Evolutionary conservation across 805 yeast genomes (phyloP), one percentile per base, ranked within the genome.

Genomic region (Candida easanensis): DNA sequence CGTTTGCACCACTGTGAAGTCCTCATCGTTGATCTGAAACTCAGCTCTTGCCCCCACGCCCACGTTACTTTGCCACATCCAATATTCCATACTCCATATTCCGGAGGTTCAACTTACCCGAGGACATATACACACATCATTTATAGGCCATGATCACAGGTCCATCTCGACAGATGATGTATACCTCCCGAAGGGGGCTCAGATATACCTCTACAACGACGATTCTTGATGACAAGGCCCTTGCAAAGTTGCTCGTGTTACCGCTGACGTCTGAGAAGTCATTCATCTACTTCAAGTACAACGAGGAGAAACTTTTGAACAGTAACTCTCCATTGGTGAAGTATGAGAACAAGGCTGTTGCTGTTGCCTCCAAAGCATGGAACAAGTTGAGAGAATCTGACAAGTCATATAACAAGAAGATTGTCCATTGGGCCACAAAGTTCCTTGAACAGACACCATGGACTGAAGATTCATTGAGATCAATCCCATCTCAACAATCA

Each of bases 401-500:
- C 2, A 64, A 69, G 30, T 57, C 68, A 9, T 64, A 83, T 54
- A 88, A 88, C 61, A 67, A 74, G 50, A 71, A 69, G 41, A 73
- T 89, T 35, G 88, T 84, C 3, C 39, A 57, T 3, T 68, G 69
- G 48, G 75, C 82, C 14, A 72, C 76, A 33, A 62, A 60, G 42
- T 69, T 84, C 31, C 61, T 89, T 51, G 74, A 77, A 40, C 70
- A 78, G 18, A 78, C 86, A 6, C 88, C 91, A 2, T 90, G 91
- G 77, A 80, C 82, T 51, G 98, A 90, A 57, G 76, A 78, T 54
- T 77, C 88, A 36, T 68, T 90, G 46, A 71, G 79, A 47, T 76
- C 91, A 3, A 76, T 91, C 19, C 97, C 98, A 1, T 79, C 89
- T 3, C 74, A 77, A 44, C 63, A 67, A 28, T 68, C 82, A 27